phyloP scores from a whole-genome alignment of 2,329 filamentous ascomycete species.

The Pseudopyrenochaeta lycopersici region DNA sequence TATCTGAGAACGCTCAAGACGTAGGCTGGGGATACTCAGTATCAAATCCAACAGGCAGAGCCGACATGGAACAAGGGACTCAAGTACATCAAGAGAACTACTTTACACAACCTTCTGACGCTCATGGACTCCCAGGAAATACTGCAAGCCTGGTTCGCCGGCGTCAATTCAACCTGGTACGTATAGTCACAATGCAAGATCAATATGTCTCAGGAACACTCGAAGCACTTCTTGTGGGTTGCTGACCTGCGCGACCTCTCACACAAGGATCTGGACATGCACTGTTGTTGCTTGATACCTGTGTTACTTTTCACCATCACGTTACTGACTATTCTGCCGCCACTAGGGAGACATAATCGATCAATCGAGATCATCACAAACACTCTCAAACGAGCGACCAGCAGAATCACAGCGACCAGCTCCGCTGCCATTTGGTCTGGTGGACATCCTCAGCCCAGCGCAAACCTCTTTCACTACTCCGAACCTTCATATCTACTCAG shows the following conservation, averaged over 20 bases:
- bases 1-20: slow-evolving; percentile 18
- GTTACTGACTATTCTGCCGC: too few species aligned
- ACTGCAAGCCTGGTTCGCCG: slow-evolving; percentile 20
- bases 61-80: slow-evolving; percentile 1
- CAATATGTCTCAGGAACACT: too few species aligned
- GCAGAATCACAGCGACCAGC: slow-evolving; percentile 7
- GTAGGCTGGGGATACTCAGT: slow-evolving; percentile 40
- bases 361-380: slow-evolving; percentile 21
- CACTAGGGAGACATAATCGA: slow-evolving; percentile 24
- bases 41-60: slow-evolving; percentile 1
- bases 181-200: too few species aligned
- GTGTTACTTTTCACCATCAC: too few species aligned
- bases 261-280: too few species aligned
- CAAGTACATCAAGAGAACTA: slow-evolving; percentile 19
- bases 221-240: too few species aligned
- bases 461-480: slow-evolving; percentile 19
- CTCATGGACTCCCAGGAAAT: slow-evolving; percentile 7
- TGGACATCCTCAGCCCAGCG: slow-evolving; percentile 34
- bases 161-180: slow-evolving; percentile 17
- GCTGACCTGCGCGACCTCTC: too few species aligned
- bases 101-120: slow-evolving; percentile 16
- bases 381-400: slow-evolving; percentile 7
- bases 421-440: slow-evolving; percentile 41
- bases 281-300: too few species aligned
- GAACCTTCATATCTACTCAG: slow-evolving; percentile 29